phyloP scores from a whole-genome alignment of 495 filamentous ascomycete genomes.

The Penicillium daleae region DNA sequence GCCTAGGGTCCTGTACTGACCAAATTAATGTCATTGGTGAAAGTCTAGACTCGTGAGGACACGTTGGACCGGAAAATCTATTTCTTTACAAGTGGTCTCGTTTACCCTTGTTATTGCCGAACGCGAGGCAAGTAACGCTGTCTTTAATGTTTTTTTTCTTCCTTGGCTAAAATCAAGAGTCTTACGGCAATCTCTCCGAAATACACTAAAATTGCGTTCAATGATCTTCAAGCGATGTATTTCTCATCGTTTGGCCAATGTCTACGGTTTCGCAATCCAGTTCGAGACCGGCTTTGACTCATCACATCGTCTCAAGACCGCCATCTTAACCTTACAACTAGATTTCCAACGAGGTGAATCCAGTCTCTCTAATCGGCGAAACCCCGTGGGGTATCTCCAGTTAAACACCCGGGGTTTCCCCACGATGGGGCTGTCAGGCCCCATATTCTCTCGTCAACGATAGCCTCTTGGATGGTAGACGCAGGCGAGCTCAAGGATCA shows the following conservation, averaged over 20 bases:
- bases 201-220: not conserved
- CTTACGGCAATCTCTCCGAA: not conserved
- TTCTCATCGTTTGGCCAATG: not conserved
- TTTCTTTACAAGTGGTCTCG: too few relatives aligned
- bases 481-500: not conserved
- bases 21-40: too few relatives aligned
- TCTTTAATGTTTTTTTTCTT: not conserved
- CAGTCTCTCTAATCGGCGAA: slow-evolving; percentile 8
- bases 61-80: too few relatives aligned
- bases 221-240: too few relatives aligned
- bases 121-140: not conserved
- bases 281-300: not conserved
- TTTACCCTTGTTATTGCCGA: too few relatives aligned
- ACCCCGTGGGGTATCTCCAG: slow-evolving; percentile 19
- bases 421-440: slow-evolving; percentile 17
- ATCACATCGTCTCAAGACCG: not conserved
- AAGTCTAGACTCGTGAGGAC: too few relatives aligned
- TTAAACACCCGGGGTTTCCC: slow-evolving; percentile 4
- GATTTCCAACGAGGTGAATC: not conserved
- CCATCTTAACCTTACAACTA: not conserved
- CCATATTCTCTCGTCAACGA: slow-evolving; percentile 12
- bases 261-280: not conserved
- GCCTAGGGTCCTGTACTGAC: not conserved
- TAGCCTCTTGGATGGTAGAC: not conserved
- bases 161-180: not conserved